Base-by-base conservation (phyloP, 2,329 filamentous ascomycete species). In the Penicillium sp. region DNA sequence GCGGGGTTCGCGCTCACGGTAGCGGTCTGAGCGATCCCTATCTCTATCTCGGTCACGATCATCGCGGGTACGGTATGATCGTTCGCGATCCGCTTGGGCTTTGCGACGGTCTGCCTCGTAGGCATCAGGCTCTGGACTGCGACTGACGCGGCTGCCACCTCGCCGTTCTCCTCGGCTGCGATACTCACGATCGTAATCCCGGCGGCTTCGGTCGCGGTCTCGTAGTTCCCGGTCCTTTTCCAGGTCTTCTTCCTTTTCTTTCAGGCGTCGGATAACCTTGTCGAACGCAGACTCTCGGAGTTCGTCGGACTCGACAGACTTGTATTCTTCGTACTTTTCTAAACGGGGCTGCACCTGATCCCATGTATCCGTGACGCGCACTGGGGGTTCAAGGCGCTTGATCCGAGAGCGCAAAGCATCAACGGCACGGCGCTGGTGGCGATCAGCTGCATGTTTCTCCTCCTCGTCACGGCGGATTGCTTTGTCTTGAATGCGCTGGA, bases 61-160 rank as follows among this genome's bases (percentile, higher is more conserved):
- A 63, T 88, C 90, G 77, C 86, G 86, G 77, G 95, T 96, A 73
- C 91, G 88, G 77, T 96, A 96, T 67, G 96, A 93, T 63, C 93
- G 89, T 77, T 98, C 96, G 48, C 96, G 89, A 71, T 96, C 93
- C 56, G 93, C 92, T 70, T 95, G 93, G 44, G 93, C 93, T 74
- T 93, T 95, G 68, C 92, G 89, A 63, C 95, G 87, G 72, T 99
- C 95, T 58, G 93, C 95, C 76, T 98, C 95, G 75, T 99, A 99
- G 21, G 91, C 86, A 77, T 99, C 93, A 57, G 86, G 85, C 75
- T 98, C 95, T n/a, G 92, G 93, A 66, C 89, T 93, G 68, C 92
- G 91, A 71, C 90, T 96, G 66, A 86, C 85, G 66, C 90, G 82
- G 63, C 79, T 79, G 43, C 75, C 71, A 26, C 74, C 73, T 46